Base-by-base conservation (phyloP, 2,329 filamentous ascomycete species). In the Colletotrichum sp. region DNA sequence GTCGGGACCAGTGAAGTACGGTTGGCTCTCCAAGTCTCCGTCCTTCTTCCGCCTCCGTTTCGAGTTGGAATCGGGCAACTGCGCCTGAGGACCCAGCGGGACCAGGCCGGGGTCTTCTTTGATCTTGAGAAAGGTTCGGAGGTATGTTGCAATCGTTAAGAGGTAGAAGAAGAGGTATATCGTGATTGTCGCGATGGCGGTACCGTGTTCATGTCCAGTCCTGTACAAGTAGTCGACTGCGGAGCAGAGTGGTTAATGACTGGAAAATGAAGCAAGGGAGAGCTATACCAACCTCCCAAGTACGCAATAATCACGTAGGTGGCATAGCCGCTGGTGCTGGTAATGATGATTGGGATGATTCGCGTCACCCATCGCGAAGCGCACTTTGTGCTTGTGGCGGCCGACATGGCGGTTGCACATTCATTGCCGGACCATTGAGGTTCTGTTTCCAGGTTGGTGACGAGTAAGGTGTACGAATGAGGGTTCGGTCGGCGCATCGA, bases 141-240 rank as follows among this genome's bases (percentile, higher is more conserved):
- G 81, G 83, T 97, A 98, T 24, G 93, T 89, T 36, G 87, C 80
- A 28, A 93, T 81, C 80, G 95, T 90, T 34, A 94, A 87, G 18
- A 94, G 79, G 60, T 98, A 87, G 70, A 97, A 88, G 69, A 96
- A 68, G 80, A 94, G 94, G 84, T 95, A 96, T 28, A 96, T 84
- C 32, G 92, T 90, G 60, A 98, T 87, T 71, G 98, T 90, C 15
- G 91, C 91, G 73, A 93, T 90, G 56, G 93, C 95, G 34, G 92
- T 85, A 70, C 90, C 89, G 74, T 86, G 76, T 81, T 86, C 89
- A 84, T 81, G 84, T 83, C 80, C 82, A 61, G 82, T 80, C 79
- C 80, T 83, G 76, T 96, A 87, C 61, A 98, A 90, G 82, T 95
- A 96, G 79, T 94, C 87, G 78, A 96, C 94, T 95, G 80, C 71